Evolutionary conservation across 2,329 filamentous ascomycete species (phyloP).

Genomic region (Paraphaeosphaeria sporulosa): DNA sequence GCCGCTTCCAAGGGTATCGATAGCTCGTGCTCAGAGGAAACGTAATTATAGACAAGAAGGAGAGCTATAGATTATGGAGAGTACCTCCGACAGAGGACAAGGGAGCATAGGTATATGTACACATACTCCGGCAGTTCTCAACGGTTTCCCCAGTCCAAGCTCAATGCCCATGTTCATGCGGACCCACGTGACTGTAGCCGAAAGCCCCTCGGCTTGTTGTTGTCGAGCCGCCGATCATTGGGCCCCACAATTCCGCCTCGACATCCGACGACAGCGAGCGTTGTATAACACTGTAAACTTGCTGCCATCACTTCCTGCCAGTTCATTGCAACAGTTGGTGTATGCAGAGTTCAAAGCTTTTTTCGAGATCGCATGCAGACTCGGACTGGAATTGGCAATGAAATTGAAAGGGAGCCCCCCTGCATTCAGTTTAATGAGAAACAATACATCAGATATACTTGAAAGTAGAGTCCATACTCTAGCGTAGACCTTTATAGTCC

Average conservation of each 20-base stretch:
- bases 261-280: constrained; percentile 2
- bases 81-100: background rate
- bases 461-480: background rate
- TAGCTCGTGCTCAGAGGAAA: background rate
- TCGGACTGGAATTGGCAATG: background rate
- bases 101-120: constrained; percentile 7
- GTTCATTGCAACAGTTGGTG: background rate
- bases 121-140: constrained; percentile 8
- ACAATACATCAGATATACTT: no score
- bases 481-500: background rate
- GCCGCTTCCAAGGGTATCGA: background rate
- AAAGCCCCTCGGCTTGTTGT: constrained; percentile 9
- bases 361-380: background rate
- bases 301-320: background rate
- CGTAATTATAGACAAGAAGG: background rate
- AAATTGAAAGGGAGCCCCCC: background rate
- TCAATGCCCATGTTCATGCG: constrained; percentile 2
- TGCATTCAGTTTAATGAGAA: background rate
- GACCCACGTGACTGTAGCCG: constrained; percentile 10
- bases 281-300: background rate
- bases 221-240: background rate
- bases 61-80: background rate
- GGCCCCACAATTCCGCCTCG: background rate
- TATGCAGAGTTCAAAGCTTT: background rate
- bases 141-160: constrained; percentile 1